Conservation (phyloP, 176 grass and related monocot genomes). For the Phragmites australis region DNA sequence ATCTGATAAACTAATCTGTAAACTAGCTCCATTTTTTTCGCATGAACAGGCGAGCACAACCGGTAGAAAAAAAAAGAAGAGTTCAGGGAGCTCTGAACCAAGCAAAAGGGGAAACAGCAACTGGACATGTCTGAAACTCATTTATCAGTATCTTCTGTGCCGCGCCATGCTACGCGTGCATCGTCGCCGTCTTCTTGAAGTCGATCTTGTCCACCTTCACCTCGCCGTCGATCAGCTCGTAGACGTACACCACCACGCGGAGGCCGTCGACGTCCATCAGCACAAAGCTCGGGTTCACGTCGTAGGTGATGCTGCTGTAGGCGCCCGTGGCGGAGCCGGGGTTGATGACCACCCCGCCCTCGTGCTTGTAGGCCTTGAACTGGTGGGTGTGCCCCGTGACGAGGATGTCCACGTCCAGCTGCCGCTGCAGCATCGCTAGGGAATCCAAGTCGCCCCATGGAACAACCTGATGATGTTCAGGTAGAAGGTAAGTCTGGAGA, state of each 20-base stretch:
- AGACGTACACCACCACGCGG: slow-evolving; percentile 92
- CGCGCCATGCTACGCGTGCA: slow-evolving; percentile 30
- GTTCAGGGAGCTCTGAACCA: neutral
- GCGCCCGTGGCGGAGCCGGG: slow-evolving; percentile 89
- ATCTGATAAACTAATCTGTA: neutral
- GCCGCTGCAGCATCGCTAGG: slow-evolving; percentile 92
- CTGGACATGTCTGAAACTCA: neutral
- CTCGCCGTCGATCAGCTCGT: slow-evolving; percentile 95
- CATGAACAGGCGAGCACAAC: neutral
- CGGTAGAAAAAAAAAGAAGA: neutral
- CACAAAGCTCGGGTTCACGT: slow-evolving; percentile 94
- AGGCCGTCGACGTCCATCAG: slow-evolving; percentile 98
- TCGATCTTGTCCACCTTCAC: slow-evolving; percentile 99
- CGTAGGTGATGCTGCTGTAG: slow-evolving; percentile 91
- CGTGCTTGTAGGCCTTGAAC: slow-evolving; percentile 98
- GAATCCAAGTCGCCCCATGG: slow-evolving; percentile 99
- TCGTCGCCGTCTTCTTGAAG: slow-evolving; percentile 85
- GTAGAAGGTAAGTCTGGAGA: neutral
- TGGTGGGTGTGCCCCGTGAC: slow-evolving; percentile 94
- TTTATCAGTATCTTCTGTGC: too few species aligned
- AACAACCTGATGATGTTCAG: slow-evolving; percentile 50
- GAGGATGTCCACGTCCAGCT: slow-evolving; percentile 96
- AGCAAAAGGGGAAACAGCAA: neutral
- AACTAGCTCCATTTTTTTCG: neutral
- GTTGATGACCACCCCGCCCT: slow-evolving; percentile 95